phyloP scores from a whole-genome alignment of 2,329 filamentous ascomycete genomes.

The Fusarium sp. region DNA sequence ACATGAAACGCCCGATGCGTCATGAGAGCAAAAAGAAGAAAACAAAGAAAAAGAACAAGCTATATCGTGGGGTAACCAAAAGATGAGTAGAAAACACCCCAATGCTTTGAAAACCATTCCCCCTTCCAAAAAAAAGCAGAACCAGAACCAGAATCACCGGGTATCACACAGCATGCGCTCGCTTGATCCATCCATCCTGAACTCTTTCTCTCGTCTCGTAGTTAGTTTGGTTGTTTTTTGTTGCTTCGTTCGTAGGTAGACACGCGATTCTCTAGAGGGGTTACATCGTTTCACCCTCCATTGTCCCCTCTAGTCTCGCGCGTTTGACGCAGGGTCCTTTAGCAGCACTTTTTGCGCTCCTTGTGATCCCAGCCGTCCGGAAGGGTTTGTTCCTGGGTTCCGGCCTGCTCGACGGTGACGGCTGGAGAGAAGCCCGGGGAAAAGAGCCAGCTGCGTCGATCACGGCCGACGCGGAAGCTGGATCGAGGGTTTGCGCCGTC shows the following conservation, averaged over 20 bases:
- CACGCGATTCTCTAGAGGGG: constrained; percentile 8
- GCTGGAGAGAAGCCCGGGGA: constrained; percentile 65
- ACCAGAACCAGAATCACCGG: constrained; percentile 32
- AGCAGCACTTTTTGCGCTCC: constrained; percentile 48
- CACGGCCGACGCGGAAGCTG: constrained; percentile 69
- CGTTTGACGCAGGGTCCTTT: background rate
- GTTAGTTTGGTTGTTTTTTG: constrained; percentile 10
- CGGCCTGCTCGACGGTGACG: constrained; percentile 60
- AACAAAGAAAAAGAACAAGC: constrained; percentile 3
- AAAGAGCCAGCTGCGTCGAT: constrained; percentile 71
- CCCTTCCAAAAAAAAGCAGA: constrained; percentile 25
- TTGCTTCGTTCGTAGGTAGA: constrained; percentile 1
- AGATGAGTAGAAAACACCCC: constrained; percentile 18
- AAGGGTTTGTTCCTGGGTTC: constrained; percentile 45
- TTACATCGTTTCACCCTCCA: constrained; percentile 16
- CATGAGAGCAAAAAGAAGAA: constrained; percentile 17
- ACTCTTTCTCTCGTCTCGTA: constrained; percentile 23
- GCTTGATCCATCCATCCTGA: constrained; percentile 33
- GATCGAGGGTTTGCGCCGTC: constrained; percentile 59
- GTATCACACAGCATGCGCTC: constrained; percentile 44
- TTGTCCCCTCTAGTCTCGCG: background rate
- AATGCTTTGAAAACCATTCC: constrained; percentile 23
- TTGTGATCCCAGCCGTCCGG: constrained; percentile 38
- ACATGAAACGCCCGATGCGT: constrained; percentile 21
- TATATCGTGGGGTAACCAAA: background rate